Conservation (phyloP, 2,329 filamentous ascomycete species). For the Pezicula radicicola region DNA sequence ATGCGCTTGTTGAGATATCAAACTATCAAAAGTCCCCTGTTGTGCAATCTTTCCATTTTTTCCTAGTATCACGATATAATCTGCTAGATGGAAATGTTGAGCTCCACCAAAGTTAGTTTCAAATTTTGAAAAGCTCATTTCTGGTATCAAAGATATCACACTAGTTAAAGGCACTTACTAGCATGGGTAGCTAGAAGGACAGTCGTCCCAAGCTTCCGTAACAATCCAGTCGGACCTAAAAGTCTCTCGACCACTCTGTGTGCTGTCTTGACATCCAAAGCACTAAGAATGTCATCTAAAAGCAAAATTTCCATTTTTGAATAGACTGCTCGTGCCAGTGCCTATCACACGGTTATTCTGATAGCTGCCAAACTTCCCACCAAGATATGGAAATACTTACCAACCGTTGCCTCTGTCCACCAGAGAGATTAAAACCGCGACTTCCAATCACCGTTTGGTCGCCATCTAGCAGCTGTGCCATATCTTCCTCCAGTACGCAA, state of each 20-base stretch:
- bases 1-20: conserved; percentile 12
- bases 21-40: conserved; percentile 29
- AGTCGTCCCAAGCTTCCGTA: conserved; percentile 33
- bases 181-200: conserved; percentile 41
- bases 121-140: too few relatives aligned
- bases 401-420: conserved; percentile 38
- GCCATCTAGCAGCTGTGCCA: conserved; percentile 28
- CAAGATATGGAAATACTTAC: conserved; percentile 23
- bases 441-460: conserved; percentile 35
- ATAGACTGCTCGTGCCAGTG: background rate
- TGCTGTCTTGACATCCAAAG: conserved; percentile 41
- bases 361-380: too few relatives aligned
- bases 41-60: conserved; percentile 24
- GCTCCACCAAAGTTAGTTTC: conserved; percentile 14
- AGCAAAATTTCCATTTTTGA: conserved; percentile 28
- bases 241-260: conserved; percentile 37
- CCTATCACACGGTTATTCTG: too few relatives aligned
- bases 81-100: conserved; percentile 31
- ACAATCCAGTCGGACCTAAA: conserved; percentile 35
- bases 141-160: too few relatives aligned
- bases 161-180: conserved; percentile 29
- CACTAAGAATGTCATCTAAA: conserved; percentile 44
- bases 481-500: conserved; percentile 34
- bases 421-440: conserved; percentile 37
- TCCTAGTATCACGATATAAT: conserved; percentile 34